These are phyloP conservation scores for Vachellia pachyceras DNA, from an alignment of 306 rosid genomes.

Conservation along the genomic window DNA sequence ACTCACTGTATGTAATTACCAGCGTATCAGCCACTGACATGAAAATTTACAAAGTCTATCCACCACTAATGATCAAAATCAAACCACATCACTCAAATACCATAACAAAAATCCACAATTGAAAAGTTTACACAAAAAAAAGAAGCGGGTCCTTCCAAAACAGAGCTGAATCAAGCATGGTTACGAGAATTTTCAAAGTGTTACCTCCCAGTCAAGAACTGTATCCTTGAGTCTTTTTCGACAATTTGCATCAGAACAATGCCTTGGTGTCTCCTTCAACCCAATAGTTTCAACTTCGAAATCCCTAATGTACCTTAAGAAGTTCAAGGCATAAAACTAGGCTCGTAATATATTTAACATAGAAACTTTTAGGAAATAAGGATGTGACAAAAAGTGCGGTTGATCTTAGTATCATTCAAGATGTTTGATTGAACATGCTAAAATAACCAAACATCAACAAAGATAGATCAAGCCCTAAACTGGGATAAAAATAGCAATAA, in stretches of 20 bases:
- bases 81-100: not conserved
- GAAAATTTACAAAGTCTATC: not conserved
- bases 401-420: conserved; percentile 14
- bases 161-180: not conserved
- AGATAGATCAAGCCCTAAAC: conserved; percentile 4
- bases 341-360: conserved; percentile 9
- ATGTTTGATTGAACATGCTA: conserved; percentile 24
- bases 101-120: not conserved
- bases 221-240: conserved; percentile 83
- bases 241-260: conserved; percentile 74
- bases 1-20: not conserved
- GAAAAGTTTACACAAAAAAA: not conserved
- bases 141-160: not conserved
- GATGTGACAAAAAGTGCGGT: not conserved
- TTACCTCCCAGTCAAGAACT: conserved; percentile 99
- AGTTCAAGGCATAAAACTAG: conserved; percentile 36
- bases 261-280: conserved; percentile 85
- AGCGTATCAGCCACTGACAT: not conserved
- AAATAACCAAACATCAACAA: conserved; percentile 9
- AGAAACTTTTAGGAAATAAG: conserved; percentile 12
- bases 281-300: conserved; percentile 95
- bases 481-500: conserved; percentile 17
- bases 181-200: not conserved
- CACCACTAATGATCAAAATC: not conserved
- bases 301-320: conserved; percentile 82